Evolutionary conservation across 192 early-diverging fungal genomes (phyloP).

Genomic region (Coemansia sp.): DNA sequence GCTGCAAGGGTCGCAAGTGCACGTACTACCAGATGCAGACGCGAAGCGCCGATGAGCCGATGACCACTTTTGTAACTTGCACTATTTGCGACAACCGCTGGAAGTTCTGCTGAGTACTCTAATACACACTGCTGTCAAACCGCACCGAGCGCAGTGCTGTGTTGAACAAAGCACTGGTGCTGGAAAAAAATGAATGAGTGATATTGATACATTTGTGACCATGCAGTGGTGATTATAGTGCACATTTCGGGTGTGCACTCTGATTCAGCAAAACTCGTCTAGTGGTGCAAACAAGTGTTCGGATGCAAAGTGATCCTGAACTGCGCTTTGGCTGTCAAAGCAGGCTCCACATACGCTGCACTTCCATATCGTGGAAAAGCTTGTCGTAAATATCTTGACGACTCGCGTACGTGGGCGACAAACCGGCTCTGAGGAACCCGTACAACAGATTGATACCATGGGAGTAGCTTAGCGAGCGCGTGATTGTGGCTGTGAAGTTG

Average conservation of each 20-base stretch:
- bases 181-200: not conserved
- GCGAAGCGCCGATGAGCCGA: slow-evolving; percentile 96
- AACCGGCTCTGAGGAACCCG: not conserved
- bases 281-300: slow-evolving; percentile 53
- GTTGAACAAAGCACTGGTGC: not conserved
- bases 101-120: slow-evolving; percentile 58
- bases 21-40: slow-evolving; percentile 98
- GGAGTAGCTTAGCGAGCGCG: not conserved
- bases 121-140: not conserved
- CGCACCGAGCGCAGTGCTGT: not conserved
- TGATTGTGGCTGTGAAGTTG: not conserved
- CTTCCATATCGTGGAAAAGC: slow-evolving; percentile 39
- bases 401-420: not conserved
- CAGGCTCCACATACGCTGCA: slow-evolving; percentile 51
- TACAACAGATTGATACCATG: not conserved
- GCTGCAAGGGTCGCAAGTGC: slow-evolving; percentile 82
- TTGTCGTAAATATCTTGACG: slow-evolving; percentile 1
- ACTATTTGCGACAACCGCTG: slow-evolving; percentile 79
- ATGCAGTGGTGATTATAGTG: not conserved
- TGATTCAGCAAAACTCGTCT: slow-evolving; percentile 36
- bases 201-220: not conserved
- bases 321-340: slow-evolving; percentile 39
- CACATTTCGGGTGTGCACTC: not conserved
- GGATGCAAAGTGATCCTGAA: slow-evolving; percentile 51
- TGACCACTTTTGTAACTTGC: slow-evolving; percentile 98